Conservation (phyloP, 2,329 filamentous ascomycete species). For the Macrophomina tecta region DNA sequence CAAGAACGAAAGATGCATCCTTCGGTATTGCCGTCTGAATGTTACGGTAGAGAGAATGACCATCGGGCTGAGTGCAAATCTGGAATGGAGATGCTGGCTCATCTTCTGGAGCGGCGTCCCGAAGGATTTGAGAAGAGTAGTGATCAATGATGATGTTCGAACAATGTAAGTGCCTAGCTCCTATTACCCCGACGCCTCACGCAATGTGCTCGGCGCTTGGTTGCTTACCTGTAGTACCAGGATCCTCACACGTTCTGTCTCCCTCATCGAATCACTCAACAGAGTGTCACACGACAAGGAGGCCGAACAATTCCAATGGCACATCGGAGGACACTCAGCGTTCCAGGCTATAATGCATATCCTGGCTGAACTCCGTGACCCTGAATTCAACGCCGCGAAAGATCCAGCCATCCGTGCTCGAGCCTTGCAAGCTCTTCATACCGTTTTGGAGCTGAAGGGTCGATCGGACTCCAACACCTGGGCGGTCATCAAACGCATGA, state of each 20-base stretch:
- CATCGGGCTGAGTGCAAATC: conserved; percentile 39
- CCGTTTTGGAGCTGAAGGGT: conserved; percentile 40
- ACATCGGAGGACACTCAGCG: conserved; percentile 38
- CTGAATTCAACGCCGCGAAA: conserved; percentile 43
- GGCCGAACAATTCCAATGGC: conserved; percentile 46
- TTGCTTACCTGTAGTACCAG: conserved; percentile 30
- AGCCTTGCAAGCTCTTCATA: conserved; percentile 42
- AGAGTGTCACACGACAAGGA: conserved; percentile 42
- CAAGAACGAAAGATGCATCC: conserved; percentile 41
- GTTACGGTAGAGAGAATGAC: conserved; percentile 41
- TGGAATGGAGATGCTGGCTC: conserved; percentile 47
- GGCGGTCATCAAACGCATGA: conserved; percentile 46
- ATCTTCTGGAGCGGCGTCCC: conserved; percentile 49
- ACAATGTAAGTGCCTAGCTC: neutral
- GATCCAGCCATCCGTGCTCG: conserved; percentile 9
- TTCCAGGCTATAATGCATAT: conserved; percentile 45
- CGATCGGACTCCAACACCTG: conserved; percentile 43
- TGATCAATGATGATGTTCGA: conserved; percentile 20
- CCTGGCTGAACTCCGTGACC: conserved; percentile 46
- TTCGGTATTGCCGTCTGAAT: conserved; percentile 40
- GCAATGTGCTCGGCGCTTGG: too few relatives aligned
- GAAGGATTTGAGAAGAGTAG: conserved; percentile 19
- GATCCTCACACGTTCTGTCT: conserved; percentile 48
- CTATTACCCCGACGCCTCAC: neutral
- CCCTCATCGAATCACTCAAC: conserved; percentile 45